Evolutionary conservation across 1,284 basidiomycete genomes (phyloP).

Genomic region (Blastosporella zonata): DNA sequence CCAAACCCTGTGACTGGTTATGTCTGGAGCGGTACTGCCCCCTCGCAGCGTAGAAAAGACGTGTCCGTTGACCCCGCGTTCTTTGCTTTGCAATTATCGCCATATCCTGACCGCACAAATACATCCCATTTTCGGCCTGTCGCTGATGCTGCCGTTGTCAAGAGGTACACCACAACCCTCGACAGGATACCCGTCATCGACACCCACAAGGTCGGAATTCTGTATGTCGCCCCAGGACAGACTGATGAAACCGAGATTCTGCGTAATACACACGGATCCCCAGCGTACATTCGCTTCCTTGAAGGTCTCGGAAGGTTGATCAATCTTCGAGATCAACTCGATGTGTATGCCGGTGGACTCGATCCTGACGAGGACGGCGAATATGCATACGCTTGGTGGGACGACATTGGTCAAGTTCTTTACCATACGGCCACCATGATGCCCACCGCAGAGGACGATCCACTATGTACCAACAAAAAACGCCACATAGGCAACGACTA

Average conservation of each 20-base stretch:
- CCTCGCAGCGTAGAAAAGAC: slow-evolving; percentile 83
- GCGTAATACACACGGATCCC: slow-evolving; percentile 89
- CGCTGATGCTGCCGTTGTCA: slow-evolving; percentile 52
- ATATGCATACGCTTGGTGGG: slow-evolving; percentile 98
- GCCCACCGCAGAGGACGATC: slow-evolving; percentile 75
- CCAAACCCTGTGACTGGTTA: slow-evolving; percentile 76
- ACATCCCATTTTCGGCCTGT: slow-evolving; percentile 45
- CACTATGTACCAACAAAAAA: slow-evolving; percentile 81
- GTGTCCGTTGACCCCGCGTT: slow-evolving; percentile 86
- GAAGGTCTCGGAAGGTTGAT: slow-evolving; percentile 88
- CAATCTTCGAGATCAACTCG: slow-evolving; percentile 85
- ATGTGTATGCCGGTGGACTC: slow-evolving; percentile 93
- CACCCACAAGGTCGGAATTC: slow-evolving; percentile 93
- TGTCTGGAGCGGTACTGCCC: slow-evolving; percentile 82
- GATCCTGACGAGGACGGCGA: slow-evolving; percentile 89
- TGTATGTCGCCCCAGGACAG: slow-evolving; percentile 95
- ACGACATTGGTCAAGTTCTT: slow-evolving; percentile 93
- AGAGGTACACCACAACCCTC: slow-evolving; percentile 64
- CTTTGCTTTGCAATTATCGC: slow-evolving; percentile 84
- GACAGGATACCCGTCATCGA: slow-evolving; percentile 95
- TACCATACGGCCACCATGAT: slow-evolving; percentile 98
- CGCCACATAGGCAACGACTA: slow-evolving; percentile 93
- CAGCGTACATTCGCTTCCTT: slow-evolving; percentile 91
- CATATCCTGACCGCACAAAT: slow-evolving; percentile 57
- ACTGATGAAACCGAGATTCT: slow-evolving; percentile 85